Base-by-base conservation (phyloP, 768 basidiomycete species). In the Amanita pseudoporphyria region DNA sequence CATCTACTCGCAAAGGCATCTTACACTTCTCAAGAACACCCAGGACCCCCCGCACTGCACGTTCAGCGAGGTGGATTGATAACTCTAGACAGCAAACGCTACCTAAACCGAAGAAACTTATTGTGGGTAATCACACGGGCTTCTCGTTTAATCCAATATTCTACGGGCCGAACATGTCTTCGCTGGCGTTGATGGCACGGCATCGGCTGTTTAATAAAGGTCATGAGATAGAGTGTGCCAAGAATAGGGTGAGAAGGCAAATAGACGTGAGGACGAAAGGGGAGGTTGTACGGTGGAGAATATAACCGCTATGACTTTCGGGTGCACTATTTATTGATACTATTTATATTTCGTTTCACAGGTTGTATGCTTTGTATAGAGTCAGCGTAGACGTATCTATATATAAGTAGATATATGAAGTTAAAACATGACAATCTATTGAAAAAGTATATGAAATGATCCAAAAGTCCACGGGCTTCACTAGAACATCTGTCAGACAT, bases 101-200 rank as follows among this genome's bases (percentile, higher is more conserved):
- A 13, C 21, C 49, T 19, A 30, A 18, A 16, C 49, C 49, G n/a
- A 43, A 43, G 30, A 61, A 53, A 47, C 47, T 63, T 39, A 62
- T 64, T n/a, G 51, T 59, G 9, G 57, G 57, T 3, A 55, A 60
- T 5, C 66, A 64, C 41, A 64, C 55, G 31, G 66, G 67, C 0
- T 69, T 69, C 50, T 69, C 67, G 2, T 69, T 69, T 47, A 69
- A 69, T 36, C 66, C 67, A 12, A 51, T 66, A 9, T 69, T 67
- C 54, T 69, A 64, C 45, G 64, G 64, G 32, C 56, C 53, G 22
- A 42, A 59, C 7, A 56, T 51, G 19, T 52, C 45, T 12, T 52
- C 46, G 37, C 51, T 35, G 51, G 47, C 26, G 22, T 39, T 35
- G 53, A 55, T 19, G 49, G 53, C 35, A 18, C 48, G 10, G 48